Percentiles rank a stretch among this genome's conserved stretches.
Evolutionary conservation across 768 basidiomycete genomes (phyloP).

Genomic region (Cystobasidiopsis lactophilus): DNA sequence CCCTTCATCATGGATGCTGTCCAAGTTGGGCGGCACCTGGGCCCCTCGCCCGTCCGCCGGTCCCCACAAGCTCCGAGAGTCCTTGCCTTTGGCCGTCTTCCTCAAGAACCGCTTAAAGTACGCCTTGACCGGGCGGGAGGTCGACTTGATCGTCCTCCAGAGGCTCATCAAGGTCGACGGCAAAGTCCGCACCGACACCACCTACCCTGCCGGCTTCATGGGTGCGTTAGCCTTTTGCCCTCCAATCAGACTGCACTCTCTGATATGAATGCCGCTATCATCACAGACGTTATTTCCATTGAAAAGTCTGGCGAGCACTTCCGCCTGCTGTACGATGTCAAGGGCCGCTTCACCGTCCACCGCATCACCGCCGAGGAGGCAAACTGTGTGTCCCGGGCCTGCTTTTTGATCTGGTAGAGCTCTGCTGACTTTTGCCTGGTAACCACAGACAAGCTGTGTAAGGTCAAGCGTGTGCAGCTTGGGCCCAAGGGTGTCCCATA

Average conservation of each 20-base stretch:
- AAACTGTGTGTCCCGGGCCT: conserved; percentile 32
- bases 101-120: conserved; percentile 99
- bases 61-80: conserved; percentile 98
- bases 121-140: conserved; percentile 89
- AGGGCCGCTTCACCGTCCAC: conserved; percentile 99
- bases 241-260: background rate
- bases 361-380: conserved; percentile 97
- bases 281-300: conserved; percentile 73
- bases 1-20: conserved; percentile 98
- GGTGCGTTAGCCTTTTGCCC: conserved; percentile 32
- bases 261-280: no score
- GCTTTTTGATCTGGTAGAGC: no score
- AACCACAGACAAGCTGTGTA: conserved; percentile 22
- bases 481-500: conserved; percentile 86
- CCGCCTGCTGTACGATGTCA: conserved; percentile 96
- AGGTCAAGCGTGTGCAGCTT: conserved; percentile 68
- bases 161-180: conserved; percentile 94
- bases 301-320: conserved; percentile 99
- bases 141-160: conserved; percentile 81
- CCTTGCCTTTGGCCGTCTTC: conserved; percentile 73
- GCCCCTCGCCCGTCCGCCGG: conserved; percentile 75
- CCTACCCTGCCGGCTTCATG: conserved; percentile 93
- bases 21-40: conserved; percentile 89
- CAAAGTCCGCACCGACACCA: conserved; percentile 94
- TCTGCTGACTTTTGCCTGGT: no score